Evolutionary conservation across 345 rosid species (phyloP), one percentile per base, ranked within the genome.

Genomic region (Balakata baccata): DNA sequence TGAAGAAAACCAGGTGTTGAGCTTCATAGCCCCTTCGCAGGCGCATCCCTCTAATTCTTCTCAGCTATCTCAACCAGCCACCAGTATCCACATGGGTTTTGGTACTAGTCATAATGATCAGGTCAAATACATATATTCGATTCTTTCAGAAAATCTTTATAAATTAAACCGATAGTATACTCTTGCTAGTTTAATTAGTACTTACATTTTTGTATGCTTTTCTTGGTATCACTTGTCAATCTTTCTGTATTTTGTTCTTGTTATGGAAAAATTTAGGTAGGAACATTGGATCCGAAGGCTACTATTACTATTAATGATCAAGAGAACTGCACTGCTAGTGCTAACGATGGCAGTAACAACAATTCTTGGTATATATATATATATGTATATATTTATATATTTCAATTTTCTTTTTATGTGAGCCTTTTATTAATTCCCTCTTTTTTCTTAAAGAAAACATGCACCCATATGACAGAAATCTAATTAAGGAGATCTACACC

Each of bases 1-100:
- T 66, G 93, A 93, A 78, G 98, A 90, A 76, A 87, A 87, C 58
- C 93, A 86, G 49, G 89, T 88, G 20, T 77, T 90, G 53, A 89
- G 88, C 59, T 93, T 93, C 82, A 84, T 89, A 84, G 78, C 92
- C 34, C 87, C 94, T 23, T 68, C 88, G 1, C 77, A 68, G 7
- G 61, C 85, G 20, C 77, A 78, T 17, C 10, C 47, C 47, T 58
- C 62, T 58, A 58, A 22, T 0, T 74, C 89, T 84, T 68, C 84
- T 76, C 85, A 75, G 23, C 63, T 81, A 58, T 76, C 84, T 81
- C 78, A 83, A 65, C 81, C 84, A 52, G 18, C 76, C 68, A 11
- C 81, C 51, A 75, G 64, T 74, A 71, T 81, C 56, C 74, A 84
- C 68, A 62, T 85, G 75, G 87, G 88, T 75, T 86, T 86, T 77